Base-by-base conservation (phyloP, 352 stramenopile genomes). In the Phytophthora sp. region DNA sequence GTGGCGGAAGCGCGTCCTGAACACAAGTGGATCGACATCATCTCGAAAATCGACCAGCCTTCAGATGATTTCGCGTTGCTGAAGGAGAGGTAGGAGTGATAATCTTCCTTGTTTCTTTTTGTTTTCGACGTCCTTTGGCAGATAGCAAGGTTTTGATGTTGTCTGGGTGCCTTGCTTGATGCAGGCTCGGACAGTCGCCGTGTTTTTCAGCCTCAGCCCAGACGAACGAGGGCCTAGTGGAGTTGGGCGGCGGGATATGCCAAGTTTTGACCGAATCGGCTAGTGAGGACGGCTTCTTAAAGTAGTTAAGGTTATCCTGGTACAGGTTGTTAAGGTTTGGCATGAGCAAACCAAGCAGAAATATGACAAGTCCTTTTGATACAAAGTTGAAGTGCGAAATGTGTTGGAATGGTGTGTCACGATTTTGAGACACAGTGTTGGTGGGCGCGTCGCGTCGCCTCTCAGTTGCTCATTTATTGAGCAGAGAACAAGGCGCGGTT, bases 11-110 rank as follows among this genome's bases (percentile, higher is more conserved):
- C 57, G 26, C 74, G 82, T 7, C 69, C 74, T 15, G 57, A 84
- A 35, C 76, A 82, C 66, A 76, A 80, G 63, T 95, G 88, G 88
- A 72, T 95, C 49, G 88, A 95, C 71, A 91, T 95, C 68, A 80
- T 95, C 30, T 95, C 88, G 57, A 94, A 95, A 53, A 83, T 88
- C 44, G 88, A 95, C 62, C 71, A 93, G 52, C 76, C 74, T 12
- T 75, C 78, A 27, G 65, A 73, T 6, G 84, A 82, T 45, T 58
- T 79, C 15, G 39, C 49, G 11, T 61, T 61, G 45, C 69, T 93
- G 23, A 62, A 78, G 56, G 30, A 60, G 2, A 63, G 76, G 73
- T 90, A n/a, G n/a, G 60, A 35, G 59, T 24, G 21, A 6, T 9
- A 29, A n/a, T 30, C 24, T 36, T 23, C 4, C 15, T 13, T 12